phyloP scores from a whole-genome alignment of 192 early-diverging fungal species.

The Podila clonocystis region DNA sequence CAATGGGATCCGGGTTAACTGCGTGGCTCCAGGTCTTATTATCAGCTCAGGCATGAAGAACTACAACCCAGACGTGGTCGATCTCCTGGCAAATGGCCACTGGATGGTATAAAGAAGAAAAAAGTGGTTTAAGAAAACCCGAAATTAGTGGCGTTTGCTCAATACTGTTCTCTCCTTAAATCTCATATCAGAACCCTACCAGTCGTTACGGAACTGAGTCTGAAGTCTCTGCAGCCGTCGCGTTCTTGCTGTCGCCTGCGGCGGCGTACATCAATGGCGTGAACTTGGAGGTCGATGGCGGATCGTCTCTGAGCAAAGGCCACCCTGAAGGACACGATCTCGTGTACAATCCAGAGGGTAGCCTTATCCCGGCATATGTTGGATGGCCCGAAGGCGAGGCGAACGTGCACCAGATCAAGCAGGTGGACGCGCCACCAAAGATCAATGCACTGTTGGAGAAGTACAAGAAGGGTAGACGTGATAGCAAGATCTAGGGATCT shows the following conservation, averaged over 20 bases:
- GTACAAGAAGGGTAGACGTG: neutral
- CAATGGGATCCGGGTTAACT: slow-evolving; percentile 26
- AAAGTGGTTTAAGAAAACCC: no score
- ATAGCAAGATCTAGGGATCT: slow-evolving; percentile 4
- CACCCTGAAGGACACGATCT: slow-evolving; percentile 3
- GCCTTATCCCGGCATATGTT: slow-evolving; percentile 10
- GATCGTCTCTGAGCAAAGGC: slow-evolving; percentile 14
- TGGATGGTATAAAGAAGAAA: slow-evolving; percentile 38
- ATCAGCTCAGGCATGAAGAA: slow-evolving; percentile 36
- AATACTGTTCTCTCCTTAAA: no score
- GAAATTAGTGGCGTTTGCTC: no score
- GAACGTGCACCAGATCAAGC: slow-evolving; percentile 13
- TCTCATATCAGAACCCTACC: slow-evolving; percentile 29
- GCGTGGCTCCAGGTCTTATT: slow-evolving; percentile 23
- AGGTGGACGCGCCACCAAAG: slow-evolving; percentile 3
- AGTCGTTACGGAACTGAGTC: slow-evolving; percentile 27
- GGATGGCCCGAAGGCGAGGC: slow-evolving; percentile 17
- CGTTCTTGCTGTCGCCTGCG: slow-evolving; percentile 17
- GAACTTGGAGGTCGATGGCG: slow-evolving; percentile 26
- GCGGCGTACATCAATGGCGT: slow-evolving; percentile 23
- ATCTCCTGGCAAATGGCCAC: neutral
- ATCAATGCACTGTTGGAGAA: slow-evolving; percentile 7
- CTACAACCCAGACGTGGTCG: slow-evolving; percentile 13
- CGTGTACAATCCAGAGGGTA: slow-evolving; percentile 12
- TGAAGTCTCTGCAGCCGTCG: slow-evolving; percentile 9